phyloP scores from a whole-genome alignment of 805 yeast species.

The Kregervanrija delftensis region DNA sequence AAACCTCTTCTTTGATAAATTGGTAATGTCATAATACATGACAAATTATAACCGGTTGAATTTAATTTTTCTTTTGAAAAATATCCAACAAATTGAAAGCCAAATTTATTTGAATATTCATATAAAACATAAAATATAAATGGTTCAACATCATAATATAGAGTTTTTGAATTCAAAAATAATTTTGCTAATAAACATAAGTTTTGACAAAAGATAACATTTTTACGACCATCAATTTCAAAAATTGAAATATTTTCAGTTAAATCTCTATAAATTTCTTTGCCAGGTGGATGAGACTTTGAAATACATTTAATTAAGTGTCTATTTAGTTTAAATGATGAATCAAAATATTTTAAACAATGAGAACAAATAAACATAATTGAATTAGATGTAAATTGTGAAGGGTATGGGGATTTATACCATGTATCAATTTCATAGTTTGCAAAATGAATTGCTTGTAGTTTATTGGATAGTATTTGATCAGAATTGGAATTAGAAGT shows the following conservation, averaged over 20 bases:
- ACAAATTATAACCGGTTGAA: conserved; percentile 71
- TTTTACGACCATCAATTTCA: conserved; percentile 89
- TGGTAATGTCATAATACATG: conserved; percentile 88
- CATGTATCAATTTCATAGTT: conserved; percentile 77
- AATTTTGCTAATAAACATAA: conserved; percentile 83
- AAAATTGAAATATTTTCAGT: conserved; percentile 59
- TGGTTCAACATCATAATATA: conserved; percentile 94
- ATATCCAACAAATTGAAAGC: conserved; percentile 84
- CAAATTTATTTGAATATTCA: conserved; percentile 43
- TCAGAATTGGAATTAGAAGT: conserved; percentile 1
- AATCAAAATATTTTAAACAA: conserved; percentile 73
- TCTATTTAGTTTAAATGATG: conserved; percentile 58
- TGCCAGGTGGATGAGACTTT: conserved; percentile 75
- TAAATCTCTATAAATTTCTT: conserved; percentile 75
- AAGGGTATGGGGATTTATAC: conserved; percentile 92
- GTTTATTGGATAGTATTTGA: conserved; percentile 1
- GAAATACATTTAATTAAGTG: conserved; percentile 71
- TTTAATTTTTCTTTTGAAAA: conserved; percentile 84
- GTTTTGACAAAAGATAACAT: conserved; percentile 79
- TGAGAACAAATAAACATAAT: conserved; percentile 74
- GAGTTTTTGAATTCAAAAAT: conserved; percentile 83
- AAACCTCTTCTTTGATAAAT: conserved; percentile 82
- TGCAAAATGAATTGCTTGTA: conserved; percentile 43
- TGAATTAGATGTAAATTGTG: conserved; percentile 59
- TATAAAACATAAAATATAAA: conserved; percentile 83